Evolutionary conservation across 148 eudicot genomes (phyloP), one percentile per base, ranked within the genome.

Genomic region (Camellia sinensis): DNA sequence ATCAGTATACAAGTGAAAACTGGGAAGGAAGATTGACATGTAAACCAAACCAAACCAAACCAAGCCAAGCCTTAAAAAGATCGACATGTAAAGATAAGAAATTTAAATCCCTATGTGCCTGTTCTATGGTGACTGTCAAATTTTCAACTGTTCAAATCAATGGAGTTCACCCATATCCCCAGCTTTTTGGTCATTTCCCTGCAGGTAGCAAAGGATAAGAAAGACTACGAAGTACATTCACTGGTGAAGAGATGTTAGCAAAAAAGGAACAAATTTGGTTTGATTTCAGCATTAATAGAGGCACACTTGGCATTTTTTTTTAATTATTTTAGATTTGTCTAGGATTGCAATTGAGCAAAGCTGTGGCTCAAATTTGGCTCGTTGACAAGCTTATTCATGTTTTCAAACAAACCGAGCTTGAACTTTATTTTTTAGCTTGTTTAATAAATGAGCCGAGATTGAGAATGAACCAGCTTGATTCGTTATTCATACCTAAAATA

Each of bases 61-160:
- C 37, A 29, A 29, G 37, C 1, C 37, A 29, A 29, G 37, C 37
- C 37, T 29, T 29, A 29, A 29, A 29, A 29, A 29, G 45, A 11
- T 67, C n/a, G n/a, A 73, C 64, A 53, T 56, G 76, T 7, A 73
- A 66, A 40, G 70, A 63, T 40, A 63, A 12, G 57, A 52, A 22
- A 71, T 19, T 50, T 71, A 12, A 50, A 50, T 43, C 48, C 48
- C 29, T 70, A 46, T 18, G 22, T 11, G 13, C 5, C 12, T 12
- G 43, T 12, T n/a, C 56, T 48, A 71, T 50, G 74, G 46, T 71
- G 48, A 57, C 74, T 70, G 22, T 69, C 37, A 46, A 9, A 45
- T 46, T 19, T 9, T 46, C 18, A 53, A 29, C 40, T 48, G 41
- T 22, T 50, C 13, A 54, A 21, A 48, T 21, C 60, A 72, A 46